A percentile compares a stretch with the other conserved stretches of the same genome.
Evolutionary conservation across 257 asterid species (phyloP).

Genomic region (Datura wrightii): DNA sequence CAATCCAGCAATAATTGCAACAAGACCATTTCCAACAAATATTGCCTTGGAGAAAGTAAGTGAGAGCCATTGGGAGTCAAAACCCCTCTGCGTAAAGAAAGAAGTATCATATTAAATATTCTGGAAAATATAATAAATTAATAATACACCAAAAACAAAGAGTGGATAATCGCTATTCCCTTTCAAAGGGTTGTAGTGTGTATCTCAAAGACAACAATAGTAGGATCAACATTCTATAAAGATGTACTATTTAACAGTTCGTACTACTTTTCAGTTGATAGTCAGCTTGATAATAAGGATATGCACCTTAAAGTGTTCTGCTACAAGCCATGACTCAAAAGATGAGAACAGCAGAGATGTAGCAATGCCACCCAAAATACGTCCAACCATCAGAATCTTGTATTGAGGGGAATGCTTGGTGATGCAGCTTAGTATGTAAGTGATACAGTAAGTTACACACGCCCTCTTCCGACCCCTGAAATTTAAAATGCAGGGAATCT

Average conservation of each 20-base stretch:
- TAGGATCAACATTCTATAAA: not conserved
- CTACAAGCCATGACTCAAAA: slow-evolving; percentile 98
- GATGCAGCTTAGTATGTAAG: slow-evolving; percentile 87
- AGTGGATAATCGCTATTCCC: not conserved
- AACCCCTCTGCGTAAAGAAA: slow-evolving; percentile 73
- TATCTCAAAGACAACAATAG: slow-evolving; percentile 26
- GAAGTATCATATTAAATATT: slow-evolving; percentile 25
- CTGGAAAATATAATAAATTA: not conserved
- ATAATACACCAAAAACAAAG: slow-evolving; percentile 13
- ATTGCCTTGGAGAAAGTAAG: slow-evolving; percentile 94
- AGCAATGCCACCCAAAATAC: slow-evolving; percentile 93
- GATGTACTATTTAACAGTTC: slow-evolving; percentile 6
- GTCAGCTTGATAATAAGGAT: slow-evolving; percentile 19
- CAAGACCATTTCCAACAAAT: slow-evolving; percentile 95
- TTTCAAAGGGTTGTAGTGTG: not conserved
- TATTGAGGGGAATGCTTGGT: slow-evolving; percentile 96
- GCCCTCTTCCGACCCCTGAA: slow-evolving; percentile 97
- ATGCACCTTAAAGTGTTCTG: slow-evolving; percentile 93
- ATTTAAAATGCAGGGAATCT: slow-evolving; percentile 27
- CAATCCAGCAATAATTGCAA: slow-evolving; percentile 88
- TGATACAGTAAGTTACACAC: slow-evolving; percentile 86
- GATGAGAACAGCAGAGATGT: slow-evolving; percentile 94
- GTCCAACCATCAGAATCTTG: slow-evolving; percentile 87
- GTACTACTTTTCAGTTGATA: not conserved
- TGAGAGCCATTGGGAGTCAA: slow-evolving; percentile 95